Evolutionary conservation across 176 grass and related monocot species (phyloP).

Genomic region (Dendrocalamus sinicus): DNA sequence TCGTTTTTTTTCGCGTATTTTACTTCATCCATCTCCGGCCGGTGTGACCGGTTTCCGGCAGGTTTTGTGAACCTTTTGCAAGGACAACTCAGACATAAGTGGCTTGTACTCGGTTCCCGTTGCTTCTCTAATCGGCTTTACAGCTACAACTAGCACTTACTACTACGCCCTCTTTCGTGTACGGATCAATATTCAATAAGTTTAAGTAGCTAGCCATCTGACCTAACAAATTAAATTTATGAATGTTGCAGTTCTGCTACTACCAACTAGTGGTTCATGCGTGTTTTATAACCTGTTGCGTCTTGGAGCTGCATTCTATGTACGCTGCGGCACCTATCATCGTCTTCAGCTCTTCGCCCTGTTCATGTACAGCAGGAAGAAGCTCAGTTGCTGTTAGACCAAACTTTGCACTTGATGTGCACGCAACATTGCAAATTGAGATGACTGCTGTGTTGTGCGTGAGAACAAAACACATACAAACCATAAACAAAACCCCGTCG

Average conservation of each 20-base stretch:
- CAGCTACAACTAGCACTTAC: not conserved
- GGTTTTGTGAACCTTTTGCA: not conserved
- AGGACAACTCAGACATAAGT: not conserved
- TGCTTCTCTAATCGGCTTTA: slow-evolving; percentile 32
- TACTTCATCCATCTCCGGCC: not conserved
- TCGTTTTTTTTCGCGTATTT: not conserved
- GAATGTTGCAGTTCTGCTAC: not conserved
- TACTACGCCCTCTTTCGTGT: not conserved
- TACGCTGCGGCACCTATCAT: slow-evolving; percentile 66
- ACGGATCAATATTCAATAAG: not conserved
- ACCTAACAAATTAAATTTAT: not conserved
- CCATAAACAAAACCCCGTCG: not conserved
- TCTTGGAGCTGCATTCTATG: slow-evolving; percentile 75
- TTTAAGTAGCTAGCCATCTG: not conserved
- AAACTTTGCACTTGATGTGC: not conserved
- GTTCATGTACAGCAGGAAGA: slow-evolving; percentile 21
- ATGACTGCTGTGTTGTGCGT: not conserved
- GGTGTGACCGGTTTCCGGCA: not conserved
- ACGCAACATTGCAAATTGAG: not conserved
- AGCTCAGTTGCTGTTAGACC: not conserved
- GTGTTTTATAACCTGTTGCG: slow-evolving; percentile 57
- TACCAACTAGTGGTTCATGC: slow-evolving; percentile 20
- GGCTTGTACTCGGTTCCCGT: not conserved
- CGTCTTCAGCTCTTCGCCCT: slow-evolving; percentile 69
- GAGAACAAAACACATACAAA: not conserved